These are phyloP conservation scores for Diaporthe humulicola DNA, from an alignment of 2,329 filamentous ascomycete species.

Conservation along the genomic window DNA sequence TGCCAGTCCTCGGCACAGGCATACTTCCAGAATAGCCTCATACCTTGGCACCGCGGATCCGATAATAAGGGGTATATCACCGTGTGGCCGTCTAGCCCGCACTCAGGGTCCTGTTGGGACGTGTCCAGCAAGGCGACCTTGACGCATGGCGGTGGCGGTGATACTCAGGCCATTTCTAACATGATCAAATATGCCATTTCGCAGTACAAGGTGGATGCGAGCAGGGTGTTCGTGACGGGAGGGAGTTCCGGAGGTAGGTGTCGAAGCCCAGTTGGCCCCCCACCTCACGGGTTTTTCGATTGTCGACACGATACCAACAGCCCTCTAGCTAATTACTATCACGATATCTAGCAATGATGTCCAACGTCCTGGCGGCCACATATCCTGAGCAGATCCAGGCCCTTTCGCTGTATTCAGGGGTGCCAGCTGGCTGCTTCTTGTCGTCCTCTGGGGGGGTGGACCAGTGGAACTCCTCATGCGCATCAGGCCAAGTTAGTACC, in stretches of 20 bases:
- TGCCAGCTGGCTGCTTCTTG: constrained; percentile 57
- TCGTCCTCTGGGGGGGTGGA: constrained; percentile 55
- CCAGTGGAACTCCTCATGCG: constrained; percentile 66
- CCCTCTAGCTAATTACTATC: neutral
- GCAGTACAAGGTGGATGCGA: constrained; percentile 48
- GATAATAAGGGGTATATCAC: constrained; percentile 55
- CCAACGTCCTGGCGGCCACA: constrained; percentile 57
- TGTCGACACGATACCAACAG: neutral
- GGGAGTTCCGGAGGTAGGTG: constrained; percentile 49
- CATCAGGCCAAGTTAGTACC: constrained; percentile 57
- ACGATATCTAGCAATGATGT: constrained; percentile 50
- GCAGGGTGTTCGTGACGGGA: constrained; percentile 52
- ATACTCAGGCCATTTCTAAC: constrained; percentile 25
- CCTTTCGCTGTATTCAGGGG: constrained; percentile 55
- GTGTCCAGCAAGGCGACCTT: constrained; percentile 61
- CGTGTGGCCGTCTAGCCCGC: constrained; percentile 65
- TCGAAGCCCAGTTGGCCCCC: neutral
- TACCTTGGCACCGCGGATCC: constrained; percentile 52
- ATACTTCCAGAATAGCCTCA: constrained; percentile 53
- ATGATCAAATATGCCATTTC: constrained; percentile 52
- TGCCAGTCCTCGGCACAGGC: constrained; percentile 53
- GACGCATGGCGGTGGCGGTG: constrained; percentile 50
- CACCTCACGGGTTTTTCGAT: neutral
- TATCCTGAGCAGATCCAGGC: constrained; percentile 58
- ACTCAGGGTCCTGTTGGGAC: constrained; percentile 68